These are phyloP conservation scores for Xylariaceae sp. DNA, from an alignment of 2,329 filamentous ascomycete genomes.

Conservation along the genomic window DNA sequence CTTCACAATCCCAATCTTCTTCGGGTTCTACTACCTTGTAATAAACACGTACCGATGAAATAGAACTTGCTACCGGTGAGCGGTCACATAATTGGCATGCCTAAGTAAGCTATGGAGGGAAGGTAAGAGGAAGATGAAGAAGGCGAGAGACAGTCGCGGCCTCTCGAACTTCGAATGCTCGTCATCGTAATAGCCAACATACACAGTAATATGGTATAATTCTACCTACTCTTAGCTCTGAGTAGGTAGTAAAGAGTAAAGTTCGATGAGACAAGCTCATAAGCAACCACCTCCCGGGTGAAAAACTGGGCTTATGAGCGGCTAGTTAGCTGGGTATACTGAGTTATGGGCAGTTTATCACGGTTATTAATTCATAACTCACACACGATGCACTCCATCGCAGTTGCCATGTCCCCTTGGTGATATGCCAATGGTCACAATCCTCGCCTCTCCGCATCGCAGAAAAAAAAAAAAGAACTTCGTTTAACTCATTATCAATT, in stretches of 20 bases:
- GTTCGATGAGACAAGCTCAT: no score
- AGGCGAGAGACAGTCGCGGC: background rate
- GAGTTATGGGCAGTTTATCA: no score
- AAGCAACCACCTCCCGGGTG: no score
- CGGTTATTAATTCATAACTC: no score
- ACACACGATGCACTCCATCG: no score
- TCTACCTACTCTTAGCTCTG: no score
- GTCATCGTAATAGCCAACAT: background rate
- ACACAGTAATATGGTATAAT: background rate
- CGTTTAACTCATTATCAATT: slow-evolving; percentile 31
- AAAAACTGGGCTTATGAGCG: no score
- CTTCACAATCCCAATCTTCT: background rate
- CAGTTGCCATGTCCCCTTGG: no score
- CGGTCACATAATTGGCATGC: background rate
- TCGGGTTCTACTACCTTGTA: background rate
- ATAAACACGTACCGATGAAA: background rate
- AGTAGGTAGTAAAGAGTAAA: no score
- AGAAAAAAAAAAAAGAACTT: slow-evolving; percentile 1
- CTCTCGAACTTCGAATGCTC: background rate
- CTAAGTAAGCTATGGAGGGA: background rate
- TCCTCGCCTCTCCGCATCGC: background rate
- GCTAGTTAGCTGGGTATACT: no score
- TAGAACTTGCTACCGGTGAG: background rate
- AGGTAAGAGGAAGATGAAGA: background rate
- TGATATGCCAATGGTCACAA: background rate